Conservation (phyloP, 73 alveolate genomes). For the Tetrahymena elliotti region DNA sequence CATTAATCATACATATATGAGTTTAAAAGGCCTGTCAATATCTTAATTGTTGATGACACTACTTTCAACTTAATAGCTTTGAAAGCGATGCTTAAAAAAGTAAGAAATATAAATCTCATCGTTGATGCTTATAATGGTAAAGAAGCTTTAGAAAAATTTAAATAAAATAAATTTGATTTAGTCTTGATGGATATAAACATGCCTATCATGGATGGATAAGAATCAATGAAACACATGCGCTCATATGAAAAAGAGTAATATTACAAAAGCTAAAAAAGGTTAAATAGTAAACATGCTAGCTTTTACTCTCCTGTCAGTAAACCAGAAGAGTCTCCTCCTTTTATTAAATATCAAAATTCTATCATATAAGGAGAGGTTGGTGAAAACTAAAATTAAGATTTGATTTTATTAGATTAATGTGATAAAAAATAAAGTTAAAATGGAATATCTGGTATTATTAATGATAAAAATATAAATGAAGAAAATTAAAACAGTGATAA, state of each 20-base stretch:
- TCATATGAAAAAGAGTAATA: background rate
- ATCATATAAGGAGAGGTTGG: background rate
- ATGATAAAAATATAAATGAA: too few species aligned
- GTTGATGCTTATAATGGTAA: constrained; percentile 7
- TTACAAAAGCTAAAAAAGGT: background rate
- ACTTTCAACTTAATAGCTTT: background rate
- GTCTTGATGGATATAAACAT: background rate
- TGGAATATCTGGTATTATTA: background rate
- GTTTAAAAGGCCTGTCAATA: background rate
- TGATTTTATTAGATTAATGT: too few species aligned
- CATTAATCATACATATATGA: background rate
- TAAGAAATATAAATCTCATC: background rate
- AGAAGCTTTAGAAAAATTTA: background rate
- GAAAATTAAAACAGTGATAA: too few species aligned
- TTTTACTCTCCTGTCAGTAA: background rate
- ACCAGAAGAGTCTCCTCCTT: too few species aligned
- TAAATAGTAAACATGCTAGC: background rate
- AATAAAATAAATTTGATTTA: background rate
- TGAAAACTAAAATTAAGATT: background rate
- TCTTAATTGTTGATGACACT: constrained; percentile 1
- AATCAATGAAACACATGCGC: background rate
- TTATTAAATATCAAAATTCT: background rate
- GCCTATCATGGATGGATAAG: constrained; percentile 1
- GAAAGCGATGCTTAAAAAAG: background rate
- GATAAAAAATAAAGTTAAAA: too few species aligned